Evolutionary conservation across 2,329 filamentous ascomycete species (phyloP).

Genomic region (Epichloe brachyelytri): DNA sequence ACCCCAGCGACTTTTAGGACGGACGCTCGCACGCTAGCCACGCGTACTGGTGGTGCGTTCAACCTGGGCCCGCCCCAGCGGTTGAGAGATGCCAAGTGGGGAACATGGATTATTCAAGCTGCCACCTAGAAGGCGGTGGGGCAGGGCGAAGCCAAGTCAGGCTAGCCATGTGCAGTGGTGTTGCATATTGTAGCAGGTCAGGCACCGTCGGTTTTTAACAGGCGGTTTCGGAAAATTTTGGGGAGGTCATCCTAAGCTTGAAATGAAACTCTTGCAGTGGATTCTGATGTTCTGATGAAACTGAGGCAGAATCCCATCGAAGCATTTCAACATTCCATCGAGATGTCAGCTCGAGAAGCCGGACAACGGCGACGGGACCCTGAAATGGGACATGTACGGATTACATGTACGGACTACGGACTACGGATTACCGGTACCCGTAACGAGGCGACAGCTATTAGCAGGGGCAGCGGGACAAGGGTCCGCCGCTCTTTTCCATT

Average conservation of each 20-base stretch:
- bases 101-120: no score
- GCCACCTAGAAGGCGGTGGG: no score
- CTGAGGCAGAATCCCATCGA: neutral
- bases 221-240: neutral
- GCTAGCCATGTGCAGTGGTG: neutral
- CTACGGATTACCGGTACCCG: neutral
- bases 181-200: no score
- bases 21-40: neutral
- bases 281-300: neutral
- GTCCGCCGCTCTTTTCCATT: neutral
- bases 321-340: neutral
- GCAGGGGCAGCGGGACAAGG: neutral
- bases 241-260: neutral
- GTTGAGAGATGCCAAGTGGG: constrained; percentile 7
- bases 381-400: neutral
- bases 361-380: constrained; percentile 1
- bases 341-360: neutral
- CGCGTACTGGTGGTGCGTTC: constrained; percentile 6
- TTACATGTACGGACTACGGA: neutral
- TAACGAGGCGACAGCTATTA: neutral
- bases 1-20: constrained; percentile 1
- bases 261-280: neutral
- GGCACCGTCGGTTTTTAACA: no score
- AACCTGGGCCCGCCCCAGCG: constrained; percentile 4
- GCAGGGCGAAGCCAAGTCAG: neutral